phyloP scores from a whole-genome alignment of 2,329 filamentous ascomycete genomes.

The Lanzia echinophila region DNA sequence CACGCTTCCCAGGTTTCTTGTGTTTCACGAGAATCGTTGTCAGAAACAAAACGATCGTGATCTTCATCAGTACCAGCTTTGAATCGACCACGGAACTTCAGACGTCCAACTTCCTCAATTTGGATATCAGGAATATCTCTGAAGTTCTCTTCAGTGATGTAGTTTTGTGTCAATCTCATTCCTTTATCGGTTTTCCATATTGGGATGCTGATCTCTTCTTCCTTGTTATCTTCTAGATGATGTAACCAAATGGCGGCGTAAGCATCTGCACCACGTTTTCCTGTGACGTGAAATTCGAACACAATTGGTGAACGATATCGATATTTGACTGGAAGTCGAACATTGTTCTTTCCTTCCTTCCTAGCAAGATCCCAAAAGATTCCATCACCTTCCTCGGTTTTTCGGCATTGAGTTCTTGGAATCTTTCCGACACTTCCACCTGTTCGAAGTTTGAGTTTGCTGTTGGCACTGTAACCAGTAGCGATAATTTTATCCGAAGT shows the following conservation, averaged over 20 bases:
- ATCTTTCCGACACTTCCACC: constrained; percentile 75
- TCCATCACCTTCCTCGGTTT: constrained; percentile 51
- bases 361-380: constrained; percentile 52
- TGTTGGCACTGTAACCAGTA: constrained; percentile 51
- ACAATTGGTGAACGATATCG: constrained; percentile 86
- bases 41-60: constrained; percentile 74
- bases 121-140: constrained; percentile 64
- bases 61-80: constrained; percentile 85
- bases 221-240: constrained; percentile 74
- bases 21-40: constrained; percentile 86
- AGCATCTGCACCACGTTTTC: constrained; percentile 63
- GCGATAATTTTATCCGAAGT: constrained; percentile 60
- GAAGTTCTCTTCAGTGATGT: constrained; percentile 75
- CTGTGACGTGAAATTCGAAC: constrained; percentile 70
- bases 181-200: constrained; percentile 79
- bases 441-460: constrained; percentile 75
- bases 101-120: constrained; percentile 70
- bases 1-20: constrained; percentile 95
- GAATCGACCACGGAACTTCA: constrained; percentile 76
- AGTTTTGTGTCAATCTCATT: constrained; percentile 79
- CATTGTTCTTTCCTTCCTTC: constrained; percentile 39
- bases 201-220: constrained; percentile 73
- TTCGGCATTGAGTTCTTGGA: constrained; percentile 54
- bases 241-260: constrained; percentile 83
- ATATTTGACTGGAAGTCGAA: constrained; percentile 81